Base-by-base conservation (phyloP, 2,329 filamentous ascomycete species). In the Xylariaceae sp. region DNA sequence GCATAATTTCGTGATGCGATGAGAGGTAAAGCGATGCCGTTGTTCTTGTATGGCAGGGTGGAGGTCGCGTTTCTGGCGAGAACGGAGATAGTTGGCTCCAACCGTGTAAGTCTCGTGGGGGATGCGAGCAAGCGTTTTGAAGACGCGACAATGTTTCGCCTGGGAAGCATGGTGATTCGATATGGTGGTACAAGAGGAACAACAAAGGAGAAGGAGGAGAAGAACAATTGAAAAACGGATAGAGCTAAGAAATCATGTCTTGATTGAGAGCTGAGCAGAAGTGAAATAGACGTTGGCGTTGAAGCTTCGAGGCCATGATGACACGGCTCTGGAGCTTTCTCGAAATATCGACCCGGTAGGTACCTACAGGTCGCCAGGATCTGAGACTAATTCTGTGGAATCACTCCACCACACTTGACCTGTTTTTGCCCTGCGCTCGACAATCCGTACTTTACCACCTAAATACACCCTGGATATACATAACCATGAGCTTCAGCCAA, bases 1-100 rank as follows among this genome's bases (percentile, higher is more conserved):
- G 84, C 78, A 70, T 87, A 88, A 42, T 63, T 68, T 48, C 85
- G 77, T 45, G 47, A 48, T n/a, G 31, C 33, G 56, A 51, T 40
- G 51, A 50, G 14, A 61, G 52, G 43, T 59, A 35, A n/a, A 5
- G 22, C 22, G 22, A 7, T 27, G 22, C 22, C 4, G 22, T 57
- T 30, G 32, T 53, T 31, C 41, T 40, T 40, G 31, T 56, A 49
- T 19, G 54, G 33, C 48, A 57, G 49, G 42, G 44, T 51, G n/a
- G 62, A 41, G 11, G 60, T 39, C 17, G 58, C 59, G 49, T 57
- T 57, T 51, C 62, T 59, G 2, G 60, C 59, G 7, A 55, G 31
- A 43, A 55, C 52, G 5, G 57, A 53, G 51, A 56, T 59, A n/a
- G 42, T 49, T 46, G 46, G 43, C 18, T 55, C 57, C n/a, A 60